A percentile compares a stretch with the other conserved stretches of the same genome.
Evolutionary conservation across 2,329 filamentous ascomycete species (phyloP).

Genomic region (Arthrobotrys sphaeroides): DNA sequence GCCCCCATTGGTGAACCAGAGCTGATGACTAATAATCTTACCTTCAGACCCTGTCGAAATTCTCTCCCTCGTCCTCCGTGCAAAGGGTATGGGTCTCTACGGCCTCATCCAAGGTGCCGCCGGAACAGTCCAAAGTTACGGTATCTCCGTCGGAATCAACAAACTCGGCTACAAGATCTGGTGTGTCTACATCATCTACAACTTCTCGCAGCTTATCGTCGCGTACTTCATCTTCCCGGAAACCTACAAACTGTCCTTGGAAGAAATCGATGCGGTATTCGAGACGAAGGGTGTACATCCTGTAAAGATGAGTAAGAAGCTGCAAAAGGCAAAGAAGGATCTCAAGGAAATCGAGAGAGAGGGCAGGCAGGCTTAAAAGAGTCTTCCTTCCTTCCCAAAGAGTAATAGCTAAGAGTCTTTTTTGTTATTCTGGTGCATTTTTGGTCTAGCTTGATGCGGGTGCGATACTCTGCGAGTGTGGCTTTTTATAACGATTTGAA

Average conservation of each 20-base stretch:
- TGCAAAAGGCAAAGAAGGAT: conserved; percentile 62
- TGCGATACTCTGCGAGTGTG: not conserved
- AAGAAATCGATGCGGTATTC: conserved; percentile 71
- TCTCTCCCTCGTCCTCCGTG: conserved; percentile 63
- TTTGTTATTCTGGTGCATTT: conserved; percentile 1
- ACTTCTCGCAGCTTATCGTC: conserved; percentile 63
- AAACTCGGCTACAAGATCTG: conserved; percentile 66
- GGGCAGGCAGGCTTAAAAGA: conserved; percentile 9
- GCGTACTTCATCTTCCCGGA: conserved; percentile 68
- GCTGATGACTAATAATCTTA: conserved; percentile 5
- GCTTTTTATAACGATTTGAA: not conserved
- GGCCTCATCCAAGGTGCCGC: conserved; percentile 63
- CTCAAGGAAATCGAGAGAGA: conserved; percentile 54
- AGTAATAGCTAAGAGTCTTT: not conserved
- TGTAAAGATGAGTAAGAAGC: conserved; percentile 63
- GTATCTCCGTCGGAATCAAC: conserved; percentile 64
- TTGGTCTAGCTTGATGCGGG: not conserved
- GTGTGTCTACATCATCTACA: conserved; percentile 66
- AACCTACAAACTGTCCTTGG: conserved; percentile 65
- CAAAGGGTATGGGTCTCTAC: conserved; percentile 64
- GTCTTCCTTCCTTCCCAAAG: not conserved
- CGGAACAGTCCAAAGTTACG: conserved; percentile 63
- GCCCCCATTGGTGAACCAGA: not conserved
- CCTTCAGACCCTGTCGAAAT: conserved; percentile 62
- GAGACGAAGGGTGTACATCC: conserved; percentile 63